Evolutionary conservation across 2,329 filamentous ascomycete genomes (phyloP), one percentile per base, ranked within the genome.

Genomic region (Tolypocladium ophioglossoides): DNA sequence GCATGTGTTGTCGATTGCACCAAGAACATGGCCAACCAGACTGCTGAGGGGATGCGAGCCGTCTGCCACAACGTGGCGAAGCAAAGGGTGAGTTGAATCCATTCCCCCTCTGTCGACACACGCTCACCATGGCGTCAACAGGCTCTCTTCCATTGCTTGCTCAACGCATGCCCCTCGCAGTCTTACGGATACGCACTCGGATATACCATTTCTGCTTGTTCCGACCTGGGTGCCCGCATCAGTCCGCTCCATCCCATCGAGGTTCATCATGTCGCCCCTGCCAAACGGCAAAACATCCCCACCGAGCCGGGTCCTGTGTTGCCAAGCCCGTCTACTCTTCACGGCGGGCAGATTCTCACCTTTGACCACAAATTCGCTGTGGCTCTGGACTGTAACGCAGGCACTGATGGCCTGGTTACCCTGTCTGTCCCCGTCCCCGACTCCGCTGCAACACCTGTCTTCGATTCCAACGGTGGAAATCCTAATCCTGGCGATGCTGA

Each of bases 111-210:
- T 30, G 10, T 18, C 9, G 10, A 30, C 46, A 18, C 14, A 12
- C 10, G 46, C 46, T 48, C 30, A 34, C 16, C 16, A 18, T n/a
- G 18, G 18, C 12, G 9, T 30, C 12, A 7, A 6, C 18, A 70
- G 68, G 59, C 62, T 37, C 56, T 69, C 16, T 70, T 68, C 38
- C 58, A 63, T 37, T 70, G 68, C 50, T 57, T 70, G 50, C 56
- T 64, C 46, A 59, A 54, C 35, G 60, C 61, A 14, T 70, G 68
- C 49, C 53, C 56, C n/a, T 32, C 57, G 27, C 37, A 60, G 27
- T 52, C 56, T n/a, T 70, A 70, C 37, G 67, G 65, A 18, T 55
- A 58, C 38, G 66, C 68, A 3, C 55, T 70, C n/a, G 57, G 60
- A 22, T 51, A 64, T 40, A 57, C 61, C 22, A 58, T 68, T 46